A percentile compares a stretch with the other conserved stretches of the same genome.
These are phyloP conservation scores for Dictyostelium capitatum DNA, from an alignment of 78 protist genomes.

Conservation along the genomic window DNA sequence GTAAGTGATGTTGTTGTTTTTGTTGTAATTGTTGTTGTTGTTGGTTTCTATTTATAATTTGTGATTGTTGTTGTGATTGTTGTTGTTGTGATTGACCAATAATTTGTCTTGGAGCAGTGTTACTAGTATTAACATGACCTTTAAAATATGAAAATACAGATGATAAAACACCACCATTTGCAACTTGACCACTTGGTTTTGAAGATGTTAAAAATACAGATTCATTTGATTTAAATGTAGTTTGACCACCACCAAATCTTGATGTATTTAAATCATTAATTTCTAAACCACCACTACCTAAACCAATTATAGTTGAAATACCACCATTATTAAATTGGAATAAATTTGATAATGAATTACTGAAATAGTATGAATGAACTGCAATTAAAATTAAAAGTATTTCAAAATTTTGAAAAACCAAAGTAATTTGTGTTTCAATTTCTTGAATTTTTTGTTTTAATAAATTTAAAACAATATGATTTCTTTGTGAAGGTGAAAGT, in stretches of 20 bases:
- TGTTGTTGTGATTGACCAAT: neutral
- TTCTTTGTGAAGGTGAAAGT: constrained; percentile 28
- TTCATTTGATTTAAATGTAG: neutral
- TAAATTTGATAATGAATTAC: neutral
- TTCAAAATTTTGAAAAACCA: constrained; percentile 38
- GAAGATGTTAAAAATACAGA: neutral
- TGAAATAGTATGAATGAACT: constrained; percentile 44
- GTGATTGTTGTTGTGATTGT: neutral
- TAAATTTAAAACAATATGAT: constrained; percentile 28
- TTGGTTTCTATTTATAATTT: neutral
- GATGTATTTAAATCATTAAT: neutral
- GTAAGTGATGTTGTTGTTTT: neutral
- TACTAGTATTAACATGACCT: neutral
- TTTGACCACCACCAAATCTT: neutral
- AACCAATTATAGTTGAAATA: neutral
- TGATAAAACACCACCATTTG: constrained; percentile 17
- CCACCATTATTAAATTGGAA: constrained; percentile 1
- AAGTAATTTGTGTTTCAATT: neutral
- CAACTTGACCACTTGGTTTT: too few species aligned
- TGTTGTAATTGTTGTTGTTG: neutral
- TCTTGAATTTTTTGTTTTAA: constrained; percentile 7
- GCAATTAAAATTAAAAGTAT: constrained; percentile 27
- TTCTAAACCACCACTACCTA: neutral
- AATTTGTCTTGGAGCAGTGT: neutral
- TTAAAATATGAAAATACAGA: constrained; percentile 11